These are phyloP conservation scores for Parsonsia alboflavescens DNA, from an alignment of 257 asterid species.

Conservation along the genomic window DNA sequence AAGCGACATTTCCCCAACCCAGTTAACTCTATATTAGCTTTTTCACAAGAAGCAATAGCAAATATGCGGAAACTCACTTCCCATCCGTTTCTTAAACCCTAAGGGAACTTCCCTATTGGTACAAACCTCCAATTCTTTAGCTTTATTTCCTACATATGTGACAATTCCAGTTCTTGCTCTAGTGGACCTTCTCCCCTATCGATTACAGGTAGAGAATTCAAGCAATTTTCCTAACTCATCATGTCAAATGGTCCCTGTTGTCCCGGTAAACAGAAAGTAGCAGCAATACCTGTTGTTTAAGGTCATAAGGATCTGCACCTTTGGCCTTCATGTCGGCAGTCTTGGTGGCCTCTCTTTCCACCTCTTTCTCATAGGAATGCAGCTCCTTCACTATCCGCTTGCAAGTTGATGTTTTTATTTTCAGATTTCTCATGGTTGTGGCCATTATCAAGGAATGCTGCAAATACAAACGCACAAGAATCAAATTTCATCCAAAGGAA, in stretches of 20 bases:
- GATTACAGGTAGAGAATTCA: not conserved
- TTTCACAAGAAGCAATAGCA: not conserved
- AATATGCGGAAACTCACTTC: not conserved
- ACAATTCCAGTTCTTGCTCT: not conserved
- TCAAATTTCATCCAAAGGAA: not conserved
- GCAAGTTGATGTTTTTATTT: constrained; percentile 81
- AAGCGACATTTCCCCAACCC: not conserved
- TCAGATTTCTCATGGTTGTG: constrained; percentile 47
- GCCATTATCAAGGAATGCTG: constrained; percentile 10
- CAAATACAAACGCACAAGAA: not conserved
- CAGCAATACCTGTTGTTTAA: constrained; percentile 66
- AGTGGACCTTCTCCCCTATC: not conserved
- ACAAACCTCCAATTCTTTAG: not conserved
- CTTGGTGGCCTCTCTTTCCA: constrained; percentile 64
- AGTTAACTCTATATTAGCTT: not conserved
- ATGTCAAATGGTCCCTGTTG: not conserved
- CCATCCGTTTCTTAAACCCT: not conserved
- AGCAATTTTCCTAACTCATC: not conserved
- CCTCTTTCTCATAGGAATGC: constrained; percentile 76
- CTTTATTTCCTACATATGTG: not conserved
- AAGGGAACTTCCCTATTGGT: not conserved
- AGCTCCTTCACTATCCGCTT: constrained; percentile 78
- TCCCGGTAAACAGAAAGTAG: not conserved
- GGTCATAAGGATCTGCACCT: constrained; percentile 69
- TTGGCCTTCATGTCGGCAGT: constrained; percentile 72